Evolutionary conservation across 768 basidiomycete genomes (phyloP).

Genomic region (Mycena galopus): DNA sequence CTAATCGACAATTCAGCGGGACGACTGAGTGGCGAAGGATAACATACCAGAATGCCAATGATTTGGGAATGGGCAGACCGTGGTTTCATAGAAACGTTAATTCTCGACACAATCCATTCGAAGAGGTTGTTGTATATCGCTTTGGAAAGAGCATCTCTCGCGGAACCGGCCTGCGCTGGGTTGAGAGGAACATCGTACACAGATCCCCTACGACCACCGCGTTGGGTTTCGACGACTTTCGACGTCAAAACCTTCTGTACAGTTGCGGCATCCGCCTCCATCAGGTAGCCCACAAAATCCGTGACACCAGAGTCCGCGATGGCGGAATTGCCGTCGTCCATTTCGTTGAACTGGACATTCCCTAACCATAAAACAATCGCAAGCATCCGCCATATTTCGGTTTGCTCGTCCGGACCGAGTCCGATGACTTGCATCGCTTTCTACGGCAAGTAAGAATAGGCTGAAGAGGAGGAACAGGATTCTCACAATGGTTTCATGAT

Average conservation of each 20-base stretch:
- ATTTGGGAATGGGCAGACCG: constrained; percentile 79
- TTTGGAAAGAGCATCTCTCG: constrained; percentile 92
- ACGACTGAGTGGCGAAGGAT: not conserved
- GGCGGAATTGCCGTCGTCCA: constrained; percentile 88
- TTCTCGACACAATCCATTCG: constrained; percentile 98
- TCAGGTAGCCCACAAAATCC: constrained; percentile 94
- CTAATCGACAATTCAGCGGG: constrained; percentile 50
- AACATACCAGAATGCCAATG: constrained; percentile 89
- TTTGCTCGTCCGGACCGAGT: constrained; percentile 86
- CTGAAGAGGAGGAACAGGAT: not conserved
- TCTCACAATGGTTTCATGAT: constrained; percentile 87
- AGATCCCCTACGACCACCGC: constrained; percentile 93
- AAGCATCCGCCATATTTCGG: constrained; percentile 93
- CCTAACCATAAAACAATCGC: constrained; percentile 96
- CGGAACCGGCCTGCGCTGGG: constrained; percentile 89
- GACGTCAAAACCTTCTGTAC: constrained; percentile 91
- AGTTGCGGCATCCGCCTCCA: constrained; percentile 84
- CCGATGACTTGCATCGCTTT: constrained; percentile 96
- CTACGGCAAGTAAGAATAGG: constrained; percentile 51
- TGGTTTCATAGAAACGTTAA: constrained; percentile 97
- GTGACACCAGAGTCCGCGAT: constrained; percentile 90
- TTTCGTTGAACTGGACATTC: constrained; percentile 91
- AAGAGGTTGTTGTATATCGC: constrained; percentile 99
- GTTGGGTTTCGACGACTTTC: constrained; percentile 91
- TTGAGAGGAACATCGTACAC: constrained; percentile 98